Evolutionary conservation across 305 asterid genomes (phyloP).

Genomic region (Fraxinus platypoda): DNA sequence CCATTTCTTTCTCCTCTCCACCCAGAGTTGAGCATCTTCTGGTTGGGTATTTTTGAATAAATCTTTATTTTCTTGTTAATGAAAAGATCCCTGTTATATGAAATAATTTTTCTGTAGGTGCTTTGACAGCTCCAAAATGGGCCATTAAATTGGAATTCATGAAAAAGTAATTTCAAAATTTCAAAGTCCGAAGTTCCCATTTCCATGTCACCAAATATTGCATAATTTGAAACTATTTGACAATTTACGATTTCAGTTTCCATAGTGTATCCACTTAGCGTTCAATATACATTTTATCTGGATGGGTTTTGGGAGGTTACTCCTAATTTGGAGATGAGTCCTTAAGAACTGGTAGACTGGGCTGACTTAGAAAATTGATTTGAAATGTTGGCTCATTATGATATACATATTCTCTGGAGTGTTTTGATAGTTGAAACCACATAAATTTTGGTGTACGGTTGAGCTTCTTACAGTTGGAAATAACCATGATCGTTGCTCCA

Average conservation of each 20-base stretch:
- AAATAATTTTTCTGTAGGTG: background rate
- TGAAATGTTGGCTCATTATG: background rate
- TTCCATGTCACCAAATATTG: background rate
- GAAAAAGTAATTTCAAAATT: background rate
- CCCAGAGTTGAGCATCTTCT: background rate
- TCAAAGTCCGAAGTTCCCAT: background rate
- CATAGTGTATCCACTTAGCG: background rate
- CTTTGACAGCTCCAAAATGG: background rate
- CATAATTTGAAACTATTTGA: background rate
- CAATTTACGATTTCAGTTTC: background rate
- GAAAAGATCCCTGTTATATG: background rate
- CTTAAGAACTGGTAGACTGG: background rate
- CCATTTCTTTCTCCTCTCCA: background rate
- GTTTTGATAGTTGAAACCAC: background rate
- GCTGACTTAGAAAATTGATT: background rate
- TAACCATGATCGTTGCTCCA: background rate
- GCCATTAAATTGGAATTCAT: slow-evolving; percentile 2
- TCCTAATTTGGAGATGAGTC: background rate
- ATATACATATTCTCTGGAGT: background rate
- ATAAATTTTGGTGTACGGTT: background rate
- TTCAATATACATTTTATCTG: background rate
- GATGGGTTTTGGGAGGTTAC: background rate
- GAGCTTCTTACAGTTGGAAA: background rate
- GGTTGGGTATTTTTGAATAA: background rate
- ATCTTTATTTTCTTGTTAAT: background rate